Conservation (phyloP, 1,139 yeast species). For the Eremothecium cymbalariae region DNA sequence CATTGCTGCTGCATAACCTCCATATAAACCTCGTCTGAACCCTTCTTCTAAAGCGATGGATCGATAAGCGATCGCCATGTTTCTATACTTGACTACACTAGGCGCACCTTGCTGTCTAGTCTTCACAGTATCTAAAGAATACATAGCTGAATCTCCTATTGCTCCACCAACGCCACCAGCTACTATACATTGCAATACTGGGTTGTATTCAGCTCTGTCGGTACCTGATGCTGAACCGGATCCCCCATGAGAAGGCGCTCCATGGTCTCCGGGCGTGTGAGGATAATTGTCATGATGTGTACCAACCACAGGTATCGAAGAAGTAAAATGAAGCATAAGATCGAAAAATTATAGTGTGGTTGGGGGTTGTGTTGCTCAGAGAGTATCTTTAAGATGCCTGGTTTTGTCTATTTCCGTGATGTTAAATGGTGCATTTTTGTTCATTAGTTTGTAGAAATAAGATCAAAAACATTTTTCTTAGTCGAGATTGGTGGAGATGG, state of each 20-base stretch:
- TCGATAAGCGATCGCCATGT: slow-evolving; percentile 59
- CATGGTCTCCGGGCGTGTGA: slow-evolving; percentile 6
- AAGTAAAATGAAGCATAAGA: slow-evolving; percentile 22
- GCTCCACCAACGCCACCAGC: slow-evolving; percentile 97
- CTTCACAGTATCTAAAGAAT: slow-evolving; percentile 90
- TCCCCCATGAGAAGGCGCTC: slow-evolving; percentile 5
- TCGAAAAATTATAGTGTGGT: too few species aligned
- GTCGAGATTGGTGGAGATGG: too few species aligned
- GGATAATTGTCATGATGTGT: slow-evolving; percentile 17
- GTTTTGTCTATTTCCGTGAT: too few species aligned
- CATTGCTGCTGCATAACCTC: slow-evolving; percentile 89
- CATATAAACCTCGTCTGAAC: slow-evolving; percentile 70
- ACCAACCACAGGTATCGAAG: slow-evolving; percentile 27
- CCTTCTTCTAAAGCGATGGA: slow-evolving; percentile 81
- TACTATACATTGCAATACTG: slow-evolving; percentile 56
- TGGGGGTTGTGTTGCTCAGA: too few species aligned
- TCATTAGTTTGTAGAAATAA: too few species aligned
- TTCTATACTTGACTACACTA: slow-evolving; percentile 53
- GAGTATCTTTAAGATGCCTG: too few species aligned
- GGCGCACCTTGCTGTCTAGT: slow-evolving; percentile 95
- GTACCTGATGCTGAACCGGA: slow-evolving; percentile 12
- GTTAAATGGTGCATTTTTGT: too few species aligned
- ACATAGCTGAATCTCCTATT: slow-evolving; percentile 89
- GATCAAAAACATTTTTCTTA: too few species aligned
- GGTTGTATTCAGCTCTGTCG: slow-evolving; percentile 23